Conservation (phyloP, 108 stramenopile genomes). For the Nitzschia sp. region DNA sequence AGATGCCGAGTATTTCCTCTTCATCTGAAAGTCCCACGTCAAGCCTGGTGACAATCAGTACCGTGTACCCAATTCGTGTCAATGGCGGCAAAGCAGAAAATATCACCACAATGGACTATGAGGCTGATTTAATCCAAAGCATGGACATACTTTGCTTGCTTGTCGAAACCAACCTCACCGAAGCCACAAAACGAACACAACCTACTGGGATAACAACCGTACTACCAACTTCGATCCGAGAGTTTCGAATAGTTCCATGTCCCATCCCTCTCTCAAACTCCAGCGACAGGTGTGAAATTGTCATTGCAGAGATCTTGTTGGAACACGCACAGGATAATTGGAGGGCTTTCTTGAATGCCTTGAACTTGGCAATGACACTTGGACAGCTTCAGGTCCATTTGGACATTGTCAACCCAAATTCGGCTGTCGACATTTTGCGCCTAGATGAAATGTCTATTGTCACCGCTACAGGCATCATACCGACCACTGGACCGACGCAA, state of each 20-base stretch:
- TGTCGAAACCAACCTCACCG: slow-evolving; percentile 7
- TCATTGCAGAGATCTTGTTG: slow-evolving; percentile 23
- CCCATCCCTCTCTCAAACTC: slow-evolving; percentile 1
- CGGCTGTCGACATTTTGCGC: slow-evolving; percentile 19
- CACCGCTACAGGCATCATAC: neutral
- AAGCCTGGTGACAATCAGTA: slow-evolving; percentile 6
- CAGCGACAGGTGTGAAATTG: slow-evolving; percentile 19
- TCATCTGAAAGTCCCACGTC: slow-evolving; percentile 3
- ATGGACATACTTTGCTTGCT: slow-evolving; percentile 29
- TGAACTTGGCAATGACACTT: slow-evolving; percentile 18
- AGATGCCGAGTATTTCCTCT: neutral
- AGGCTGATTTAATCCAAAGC: slow-evolving; percentile 19
- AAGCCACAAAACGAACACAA: neutral
- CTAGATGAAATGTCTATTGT: neutral
- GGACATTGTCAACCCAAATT: slow-evolving; percentile 22
- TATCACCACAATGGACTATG: slow-evolving; percentile 20
- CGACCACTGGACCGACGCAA: neutral
- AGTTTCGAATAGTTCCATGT: neutral
- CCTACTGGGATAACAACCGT: neutral
- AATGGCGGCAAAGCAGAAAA: slow-evolving; percentile 13
- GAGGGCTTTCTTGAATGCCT: slow-evolving; percentile 12
- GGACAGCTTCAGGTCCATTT: slow-evolving; percentile 32
- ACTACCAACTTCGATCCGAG: slow-evolving; percentile 19
- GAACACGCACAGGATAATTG: slow-evolving; percentile 18
- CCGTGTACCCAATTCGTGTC: slow-evolving; percentile 18